These are phyloP conservation scores for Candida silvicultrix DNA, from an alignment of 805 yeast species.

Conservation along the genomic window DNA sequence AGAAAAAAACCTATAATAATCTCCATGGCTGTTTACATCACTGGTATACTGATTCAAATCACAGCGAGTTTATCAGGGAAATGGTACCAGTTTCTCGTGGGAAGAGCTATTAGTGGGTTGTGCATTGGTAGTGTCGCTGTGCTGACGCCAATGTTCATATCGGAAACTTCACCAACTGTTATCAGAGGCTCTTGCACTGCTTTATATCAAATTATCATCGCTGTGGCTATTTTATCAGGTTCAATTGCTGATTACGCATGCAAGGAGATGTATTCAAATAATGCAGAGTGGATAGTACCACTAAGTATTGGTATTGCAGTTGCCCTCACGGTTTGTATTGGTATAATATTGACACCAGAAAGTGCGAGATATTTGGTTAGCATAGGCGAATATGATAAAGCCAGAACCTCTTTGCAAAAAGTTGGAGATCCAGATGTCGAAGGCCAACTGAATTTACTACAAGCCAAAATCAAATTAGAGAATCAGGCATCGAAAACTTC, in stretches of 20 bases:
- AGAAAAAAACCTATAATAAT: constrained; percentile 53
- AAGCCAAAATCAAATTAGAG: constrained; percentile 6
- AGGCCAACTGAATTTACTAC: constrained; percentile 3
- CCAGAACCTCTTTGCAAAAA: constrained; percentile 44
- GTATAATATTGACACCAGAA: constrained; percentile 63
- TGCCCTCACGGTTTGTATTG: constrained; percentile 43
- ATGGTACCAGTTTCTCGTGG: constrained; percentile 62
- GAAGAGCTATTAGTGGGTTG: constrained; percentile 63
- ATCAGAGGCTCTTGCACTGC: constrained; percentile 65
- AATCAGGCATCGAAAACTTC: constrained; percentile 26
- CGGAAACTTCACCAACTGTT: constrained; percentile 60
- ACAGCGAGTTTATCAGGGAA: constrained; percentile 32
- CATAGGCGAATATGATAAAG: constrained; percentile 42
- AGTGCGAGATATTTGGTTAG: constrained; percentile 56
- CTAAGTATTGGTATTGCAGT: constrained; percentile 39
- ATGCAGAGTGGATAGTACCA: constrained; percentile 68
- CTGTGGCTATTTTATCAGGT: constrained; percentile 62
- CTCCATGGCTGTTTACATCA: constrained; percentile 47
- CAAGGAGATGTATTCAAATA: constrained; percentile 23
- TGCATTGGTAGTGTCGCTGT: constrained; percentile 74
- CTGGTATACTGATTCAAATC: constrained; percentile 56
- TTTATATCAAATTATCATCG: constrained; percentile 56
- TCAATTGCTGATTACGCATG: constrained; percentile 57
- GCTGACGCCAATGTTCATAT: constrained; percentile 62
- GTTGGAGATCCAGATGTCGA: constrained; percentile 39